Evolutionary conservation across 495 filamentous ascomycete genomes (phyloP), one percentile per base, ranked within the genome.

Genomic region (Aspergillus coremiiformis): DNA sequence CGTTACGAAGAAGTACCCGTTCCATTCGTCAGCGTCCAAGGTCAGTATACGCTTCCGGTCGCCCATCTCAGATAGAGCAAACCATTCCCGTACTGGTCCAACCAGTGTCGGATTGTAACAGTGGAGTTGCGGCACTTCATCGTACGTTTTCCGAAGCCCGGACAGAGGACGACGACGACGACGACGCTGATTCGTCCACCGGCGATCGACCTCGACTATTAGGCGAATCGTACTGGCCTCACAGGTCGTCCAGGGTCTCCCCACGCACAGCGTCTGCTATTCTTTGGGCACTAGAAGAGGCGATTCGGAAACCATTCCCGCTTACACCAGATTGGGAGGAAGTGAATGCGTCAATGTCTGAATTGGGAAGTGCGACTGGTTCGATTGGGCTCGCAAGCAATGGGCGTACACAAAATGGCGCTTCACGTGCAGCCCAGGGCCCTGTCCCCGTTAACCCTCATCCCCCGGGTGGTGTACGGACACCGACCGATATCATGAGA

Each of bases 291-390:
- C 82, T 97, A 42, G 92, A 98, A 73, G 89, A 92, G 70, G 93
- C 87, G 41, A 77, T 96, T 44, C 85, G 91, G 44, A 80, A 82
- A 33, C 92, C 93, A 1, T 78, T 90, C 51, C 77, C 82, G 10
- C 93, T 98, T 70, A 90, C 90, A 4, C 78, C 88, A 14, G 90
- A 95, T 65, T 76, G 81, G 39, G 80, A 84, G 48, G 93, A 98
- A 76, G 84, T 92, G 77, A 89, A 90, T 84, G 90, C 92, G 60
- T 80, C 84, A 56, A 97, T 98, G 93, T 84, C 93, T 58, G 87
- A 95, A 69, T 73, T 95, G 61, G 74, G 80, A 64, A 77, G 77
- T 60, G 79, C 80, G 53, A 68, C 72, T 64, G 67, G 67, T 60
- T 57, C 65, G 45, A 48, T 66, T 44, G 70, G 65, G 30, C 55